Percentiles rank a stretch among this genome's conserved stretches.
Conservation (phyloP, 1,284 basidiomycete species). For the Sanghuangporus sanghuang region DNA sequence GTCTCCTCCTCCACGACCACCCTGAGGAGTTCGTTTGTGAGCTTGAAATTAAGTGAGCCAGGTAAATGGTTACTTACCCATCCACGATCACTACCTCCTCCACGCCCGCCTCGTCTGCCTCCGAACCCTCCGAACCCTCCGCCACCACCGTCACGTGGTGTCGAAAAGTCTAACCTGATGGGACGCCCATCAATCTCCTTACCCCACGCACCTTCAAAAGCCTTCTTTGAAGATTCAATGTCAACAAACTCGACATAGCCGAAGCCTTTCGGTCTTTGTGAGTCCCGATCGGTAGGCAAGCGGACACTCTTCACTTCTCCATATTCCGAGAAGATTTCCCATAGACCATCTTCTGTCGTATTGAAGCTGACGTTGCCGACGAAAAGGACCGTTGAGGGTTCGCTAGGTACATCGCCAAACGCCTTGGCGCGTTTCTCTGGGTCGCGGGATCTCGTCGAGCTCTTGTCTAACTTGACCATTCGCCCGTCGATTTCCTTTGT, state of each 20-base stretch:
- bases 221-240: slow-evolving; percentile 78
- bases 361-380: slow-evolving; percentile 88
- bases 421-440: slow-evolving; percentile 72
- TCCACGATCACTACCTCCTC: slow-evolving; percentile 32
- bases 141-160: slow-evolving; percentile 61
- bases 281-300: slow-evolving; percentile 90
- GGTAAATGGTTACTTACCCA: slow-evolving; percentile 26
- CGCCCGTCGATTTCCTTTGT: slow-evolving; percentile 90
- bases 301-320: slow-evolving; percentile 88
- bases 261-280: slow-evolving; percentile 91
- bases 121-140: slow-evolving; percentile 31
- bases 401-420: slow-evolving; percentile 70
- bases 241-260: slow-evolving; percentile 94
- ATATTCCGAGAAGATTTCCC: slow-evolving; percentile 89
- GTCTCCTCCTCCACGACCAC: slow-evolving; percentile 37
- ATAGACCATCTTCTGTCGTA: slow-evolving; percentile 80
- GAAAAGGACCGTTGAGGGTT: slow-evolving; percentile 78
- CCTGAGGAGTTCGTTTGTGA: slow-evolving; percentile 19
- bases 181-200: slow-evolving; percentile 80
- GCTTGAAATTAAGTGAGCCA: background rate
- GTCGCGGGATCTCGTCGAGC: slow-evolving; percentile 50
- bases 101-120: slow-evolving; percentile 21
- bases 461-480: slow-evolving; percentile 82
- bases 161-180: slow-evolving; percentile 87
- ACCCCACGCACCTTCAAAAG: slow-evolving; percentile 67